Conservation (phyloP, 345 rosid species). For the Eucalyptus paniculata region DNA sequence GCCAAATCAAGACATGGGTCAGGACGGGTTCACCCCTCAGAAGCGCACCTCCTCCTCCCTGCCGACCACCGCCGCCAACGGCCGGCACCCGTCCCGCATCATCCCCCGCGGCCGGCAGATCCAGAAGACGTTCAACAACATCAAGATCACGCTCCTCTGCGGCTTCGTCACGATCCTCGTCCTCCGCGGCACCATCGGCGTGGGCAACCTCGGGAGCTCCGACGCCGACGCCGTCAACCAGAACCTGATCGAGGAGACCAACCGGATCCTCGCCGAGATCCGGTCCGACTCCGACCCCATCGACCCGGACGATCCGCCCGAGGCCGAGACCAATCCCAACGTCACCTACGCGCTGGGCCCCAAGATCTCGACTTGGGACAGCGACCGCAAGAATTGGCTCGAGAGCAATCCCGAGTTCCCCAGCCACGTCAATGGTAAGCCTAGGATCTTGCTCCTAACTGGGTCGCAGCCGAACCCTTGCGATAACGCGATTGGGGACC, state of each 20-base stretch:
- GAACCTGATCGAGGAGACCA: conserved; percentile 72
- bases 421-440: conserved; percentile 41
- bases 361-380: conserved; percentile 57
- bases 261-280: conserved; percentile 79
- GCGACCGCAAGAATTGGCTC: conserved; percentile 55
- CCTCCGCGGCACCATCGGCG: conserved; percentile 88
- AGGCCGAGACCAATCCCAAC: conserved; percentile 40
- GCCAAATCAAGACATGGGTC: conserved; percentile 22
- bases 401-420: conserved; percentile 62
- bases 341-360: conserved; percentile 71
- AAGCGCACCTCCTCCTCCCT: conserved; percentile 44
- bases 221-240: conserved; percentile 77
- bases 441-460: conserved; percentile 62
- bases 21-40: conserved; percentile 46
- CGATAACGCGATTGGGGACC: conserved; percentile 90
- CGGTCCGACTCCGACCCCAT: conserved; percentile 71
- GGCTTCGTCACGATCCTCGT: conserved; percentile 93
- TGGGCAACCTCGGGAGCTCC: conserved; percentile 58
- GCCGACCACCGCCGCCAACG: conserved; percentile 33
- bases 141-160: conserved; percentile 87
- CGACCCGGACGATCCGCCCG: conserved; percentile 39
- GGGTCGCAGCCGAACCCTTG: conserved; percentile 95
- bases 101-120: conserved; percentile 76
- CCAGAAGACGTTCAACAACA: conserved; percentile 79
- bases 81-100: conserved; percentile 12